Evolutionary conservation across 2,329 filamentous ascomycete genomes (phyloP), one percentile per base, ranked within the genome.

Genomic region (Cercospora sp.): DNA sequence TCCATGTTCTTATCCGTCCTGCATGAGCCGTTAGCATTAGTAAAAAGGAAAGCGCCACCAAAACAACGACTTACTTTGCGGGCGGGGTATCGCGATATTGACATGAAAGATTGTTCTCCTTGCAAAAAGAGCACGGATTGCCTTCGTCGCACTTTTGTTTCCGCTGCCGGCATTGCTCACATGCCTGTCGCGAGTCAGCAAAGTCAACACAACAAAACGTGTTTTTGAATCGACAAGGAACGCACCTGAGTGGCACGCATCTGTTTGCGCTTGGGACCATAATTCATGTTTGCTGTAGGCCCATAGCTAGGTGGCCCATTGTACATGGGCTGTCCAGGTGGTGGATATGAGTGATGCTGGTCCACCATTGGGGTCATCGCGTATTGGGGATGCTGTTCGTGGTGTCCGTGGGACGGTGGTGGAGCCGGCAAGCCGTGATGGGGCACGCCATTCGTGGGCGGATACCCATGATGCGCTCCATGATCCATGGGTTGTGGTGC

Each of bases 71-170:
- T 78, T 85, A 96, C 92, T 96, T 94, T 77, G 96, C 95, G 16
- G 93, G 93, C 23, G 93, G 91, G 5, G 95, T 91, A 76, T 97
- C 94, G 72, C 94, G 89, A 79, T 97, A 98, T 79, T 92, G 90
- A 82, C 92, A 99, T 63, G 89, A 86, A 33, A 93, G 85, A 72
- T 87, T 89, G 77, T 96, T 96, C 73, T 98, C 94, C 74, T 90
- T 91, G 79, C 95, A 99, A 75, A 89, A 88, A 45, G 90, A 92
- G 77, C 93, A 94, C 74, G 91, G 93, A 72, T 91, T 89, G 10
- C 89, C 89, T 82, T 97, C 93, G 75, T 96, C 93, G 78, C 93
- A 97, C 80, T 96, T 96, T 13, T 93, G 93, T 80, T 96, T 97
- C 45, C 94, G 86, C 69, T 91, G 87, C 67, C 93, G 89, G 80